phyloP scores from a whole-genome alignment of 2,329 filamentous ascomycete genomes.

The Coniochaeta hoffmannii region DNA sequence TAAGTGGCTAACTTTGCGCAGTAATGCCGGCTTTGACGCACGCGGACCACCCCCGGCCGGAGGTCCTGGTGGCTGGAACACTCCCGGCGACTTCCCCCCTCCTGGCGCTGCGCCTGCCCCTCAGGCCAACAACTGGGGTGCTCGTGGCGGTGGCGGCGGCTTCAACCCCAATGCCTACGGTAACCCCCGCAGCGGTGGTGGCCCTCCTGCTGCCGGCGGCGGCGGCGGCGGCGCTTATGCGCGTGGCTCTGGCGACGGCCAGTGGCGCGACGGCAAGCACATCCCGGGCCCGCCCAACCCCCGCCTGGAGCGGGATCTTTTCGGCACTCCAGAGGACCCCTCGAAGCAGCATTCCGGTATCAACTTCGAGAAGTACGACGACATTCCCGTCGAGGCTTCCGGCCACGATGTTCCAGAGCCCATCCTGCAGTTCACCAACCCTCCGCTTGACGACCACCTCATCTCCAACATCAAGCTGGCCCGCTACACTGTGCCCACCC shows the following conservation, averaged over 20 bases:
- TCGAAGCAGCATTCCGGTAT: constrained; percentile 96
- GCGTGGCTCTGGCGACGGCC: constrained; percentile 86
- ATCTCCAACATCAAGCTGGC: constrained; percentile 89
- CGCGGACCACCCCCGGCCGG: constrained; percentile 17
- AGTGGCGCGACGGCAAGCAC: constrained; percentile 97
- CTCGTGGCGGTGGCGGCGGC: constrained; percentile 22
- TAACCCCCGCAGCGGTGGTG: constrained; percentile 32
- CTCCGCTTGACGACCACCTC: constrained; percentile 90
- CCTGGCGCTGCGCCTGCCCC: constrained; percentile 11
- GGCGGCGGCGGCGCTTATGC: constrained; percentile 46
- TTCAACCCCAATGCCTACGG: constrained; percentile 61
- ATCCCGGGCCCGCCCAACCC: constrained; percentile 81
- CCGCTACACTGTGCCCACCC: constrained; percentile 91
- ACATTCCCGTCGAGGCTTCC: constrained; percentile 96
- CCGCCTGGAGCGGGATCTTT: constrained; percentile 90
- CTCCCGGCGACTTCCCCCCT: constrained; percentile 7
- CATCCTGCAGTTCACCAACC: constrained; percentile 84
- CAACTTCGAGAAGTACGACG: constrained; percentile 99
- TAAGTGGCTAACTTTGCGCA: constrained; percentile 19
- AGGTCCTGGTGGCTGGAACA: constrained; percentile 11
- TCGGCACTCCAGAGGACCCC: constrained; percentile 83
- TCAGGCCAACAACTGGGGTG: constrained; percentile 15
- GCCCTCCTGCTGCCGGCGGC: constrained; percentile 18
- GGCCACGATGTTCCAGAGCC: constrained; percentile 90
- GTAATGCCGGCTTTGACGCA: constrained; percentile 40